These are phyloP conservation scores for Phylloporus sp. DNA, from an alignment of 768 basidiomycete species.

Conservation along the genomic window DNA sequence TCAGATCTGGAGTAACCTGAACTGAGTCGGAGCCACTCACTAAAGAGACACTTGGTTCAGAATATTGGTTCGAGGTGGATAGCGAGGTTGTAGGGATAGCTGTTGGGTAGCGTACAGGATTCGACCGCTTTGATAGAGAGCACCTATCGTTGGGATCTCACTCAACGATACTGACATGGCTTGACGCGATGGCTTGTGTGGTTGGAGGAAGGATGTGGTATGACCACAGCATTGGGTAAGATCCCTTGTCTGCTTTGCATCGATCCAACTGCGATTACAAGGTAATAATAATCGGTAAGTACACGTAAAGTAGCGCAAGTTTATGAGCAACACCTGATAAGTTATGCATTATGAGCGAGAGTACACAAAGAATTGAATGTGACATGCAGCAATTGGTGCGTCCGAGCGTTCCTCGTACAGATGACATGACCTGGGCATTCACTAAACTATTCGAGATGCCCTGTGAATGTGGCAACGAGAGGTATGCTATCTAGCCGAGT, in stretches of 20 bases:
- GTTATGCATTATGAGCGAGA: background rate
- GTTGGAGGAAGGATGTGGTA: background rate
- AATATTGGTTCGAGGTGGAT: conserved; percentile 35
- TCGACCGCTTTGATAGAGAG: conserved; percentile 43
- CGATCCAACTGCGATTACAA: background rate
- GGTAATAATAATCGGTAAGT: conserved; percentile 5
- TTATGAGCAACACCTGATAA: conserved; percentile 1
- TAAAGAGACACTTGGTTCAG: conserved; percentile 63
- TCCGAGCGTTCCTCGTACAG: conserved; percentile 1
- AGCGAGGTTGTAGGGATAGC: conserved; percentile 14
- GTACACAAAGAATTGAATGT: conserved; percentile 7
- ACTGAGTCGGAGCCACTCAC: conserved; percentile 44
- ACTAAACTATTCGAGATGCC: conserved; percentile 8
- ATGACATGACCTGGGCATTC: background rate
- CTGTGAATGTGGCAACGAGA: conserved; percentile 23
- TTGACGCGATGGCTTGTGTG: conserved; percentile 12
- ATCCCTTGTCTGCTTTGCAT: background rate
- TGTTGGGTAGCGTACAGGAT: conserved; percentile 35
- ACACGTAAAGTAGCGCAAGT: conserved; percentile 11
- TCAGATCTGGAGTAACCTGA: background rate
- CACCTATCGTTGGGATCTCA: conserved; percentile 53
- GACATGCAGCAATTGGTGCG: conserved; percentile 1
- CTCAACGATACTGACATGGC: conserved; percentile 28
- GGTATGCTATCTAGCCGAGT: conserved; percentile 42
- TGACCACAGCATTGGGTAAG: no score